phyloP scores from a whole-genome alignment of 176 grass and related monocot species.

The Neostapfia colusana region DNA sequence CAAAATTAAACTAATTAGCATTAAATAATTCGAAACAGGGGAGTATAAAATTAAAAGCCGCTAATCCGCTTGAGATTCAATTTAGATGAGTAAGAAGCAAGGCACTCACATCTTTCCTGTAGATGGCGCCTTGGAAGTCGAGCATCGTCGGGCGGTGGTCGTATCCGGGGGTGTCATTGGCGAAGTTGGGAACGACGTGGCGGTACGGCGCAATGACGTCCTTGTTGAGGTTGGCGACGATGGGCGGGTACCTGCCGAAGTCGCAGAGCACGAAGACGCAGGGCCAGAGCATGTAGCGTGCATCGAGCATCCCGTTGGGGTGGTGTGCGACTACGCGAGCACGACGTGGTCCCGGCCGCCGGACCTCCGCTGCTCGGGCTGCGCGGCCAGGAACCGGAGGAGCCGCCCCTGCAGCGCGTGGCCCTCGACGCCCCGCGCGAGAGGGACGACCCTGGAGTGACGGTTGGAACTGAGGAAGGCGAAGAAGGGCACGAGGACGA shows the following conservation, averaged over 20 bases:
- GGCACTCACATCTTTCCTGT: conserved; percentile 87
- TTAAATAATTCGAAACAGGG: too few relatives aligned
- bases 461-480: conserved; percentile 91
- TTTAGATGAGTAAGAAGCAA: conserved; percentile 6
- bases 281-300: conserved; percentile 70
- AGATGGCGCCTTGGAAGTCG: conserved; percentile 93
- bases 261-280: conserved; percentile 89
- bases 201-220: conserved; percentile 86
- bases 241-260: conserved; percentile 84
- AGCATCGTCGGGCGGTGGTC: conserved; percentile 65
- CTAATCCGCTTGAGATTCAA: conserved; percentile 7
- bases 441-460: conserved; percentile 63
- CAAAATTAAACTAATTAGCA: too few relatives aligned
- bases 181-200: conserved; percentile 61
- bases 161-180: conserved; percentile 73
- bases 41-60: conserved; percentile 12
- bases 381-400: conserved; percentile 52
- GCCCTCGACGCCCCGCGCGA: conserved; percentile 55
- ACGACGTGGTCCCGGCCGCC: conserved; percentile 80
- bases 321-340: conserved; percentile 98
- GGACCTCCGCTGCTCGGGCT: conserved; percentile 67
- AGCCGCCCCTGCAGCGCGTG: conserved; percentile 68
- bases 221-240: conserved; percentile 78
- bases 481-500: conserved; percentile 95
- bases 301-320: conserved; percentile 91